Conservation (phyloP, 176 grass and related monocot genomes). For the Pontederia crassipes region DNA sequence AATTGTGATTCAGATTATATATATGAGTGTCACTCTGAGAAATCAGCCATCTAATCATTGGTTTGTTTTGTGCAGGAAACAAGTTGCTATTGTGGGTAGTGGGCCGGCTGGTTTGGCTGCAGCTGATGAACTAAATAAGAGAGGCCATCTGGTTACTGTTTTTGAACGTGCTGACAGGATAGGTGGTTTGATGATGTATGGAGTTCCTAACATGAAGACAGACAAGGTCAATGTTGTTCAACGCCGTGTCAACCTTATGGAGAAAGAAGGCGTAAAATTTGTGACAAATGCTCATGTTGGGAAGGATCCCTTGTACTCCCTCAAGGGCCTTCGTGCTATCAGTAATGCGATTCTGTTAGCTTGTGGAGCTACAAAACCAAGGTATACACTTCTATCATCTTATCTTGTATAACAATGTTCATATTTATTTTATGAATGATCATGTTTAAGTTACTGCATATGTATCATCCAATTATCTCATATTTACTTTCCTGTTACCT, state of each 20-base stretch:
- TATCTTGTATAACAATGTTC: not conserved
- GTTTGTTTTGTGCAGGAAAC: constrained; percentile 52
- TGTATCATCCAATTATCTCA: no score
- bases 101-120: constrained; percentile 89
- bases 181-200: constrained; percentile 99
- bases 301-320: constrained; percentile 53
- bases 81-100: constrained; percentile 85
- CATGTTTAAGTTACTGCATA: no score
- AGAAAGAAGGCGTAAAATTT: constrained; percentile 78
- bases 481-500: no score
- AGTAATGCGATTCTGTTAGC: constrained; percentile 77
- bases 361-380: constrained; percentile 92
- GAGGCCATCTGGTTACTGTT: constrained; percentile 89
- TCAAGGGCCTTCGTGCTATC: constrained; percentile 48
- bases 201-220: constrained; percentile 99
- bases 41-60: no score
- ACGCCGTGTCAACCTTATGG: constrained; percentile 81
- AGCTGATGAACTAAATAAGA: constrained; percentile 94
- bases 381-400: constrained; percentile 20
- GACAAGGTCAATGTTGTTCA: constrained; percentile 74
- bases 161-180: constrained; percentile 88
- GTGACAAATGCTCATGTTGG: constrained; percentile 80
- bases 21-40: not conserved
- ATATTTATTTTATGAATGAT: not conserved
- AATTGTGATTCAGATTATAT: no score